Evolutionary conservation across 495 filamentous ascomycete species (phyloP), one percentile per base, ranked within the genome.

Genomic region (Xylaria grammica): DNA sequence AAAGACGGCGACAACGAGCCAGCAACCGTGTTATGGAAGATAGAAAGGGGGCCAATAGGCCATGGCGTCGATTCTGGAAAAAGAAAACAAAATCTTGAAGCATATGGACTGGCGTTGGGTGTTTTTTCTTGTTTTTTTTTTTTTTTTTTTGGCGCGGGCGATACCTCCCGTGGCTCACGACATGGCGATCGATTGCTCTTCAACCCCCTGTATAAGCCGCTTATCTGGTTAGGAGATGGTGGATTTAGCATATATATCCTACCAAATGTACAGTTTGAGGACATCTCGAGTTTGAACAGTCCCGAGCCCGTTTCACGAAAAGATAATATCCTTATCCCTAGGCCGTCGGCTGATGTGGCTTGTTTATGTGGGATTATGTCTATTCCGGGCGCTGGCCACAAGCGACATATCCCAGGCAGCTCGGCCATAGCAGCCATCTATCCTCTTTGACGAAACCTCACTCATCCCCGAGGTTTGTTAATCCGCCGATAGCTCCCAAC

Each of bases 91-190:
- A n/a, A n/a, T n/a, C 40, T 11, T 15, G 7, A 4, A 22, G 45
- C 58, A 34, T 54, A 29, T 15, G 42, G 51, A 56, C 20, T 3
- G 51, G 61, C 29, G 61, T 63, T 63, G 30, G 53, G 53, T 51
- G 53, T 58, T 62, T n/a, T n/a, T n/a, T n/a, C n/a, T n/a, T n/a
- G n/a, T n/a, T n/a, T n/a, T n/a, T n/a, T n/a, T n/a, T n/a, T n/a
- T n/a, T n/a, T n/a, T n/a, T n/a, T n/a, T n/a, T n/a, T n/a, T 48
- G 50, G 50, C 38, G 8, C 13, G 26, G 27, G 36, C 34, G 59
- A 55, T 54, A 62, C 34, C 34, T 46, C 38, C 1, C 45, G 8
- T 26, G 8, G 24, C 45, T 56, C 7, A 42, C 15, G 22, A 15
- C 26, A 58, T 32, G 38, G 24, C 53, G 22, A 19, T 27, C 32